phyloP scores from a whole-genome alignment of 1,139 yeast species.

The Protomyces inundatus region DNA sequence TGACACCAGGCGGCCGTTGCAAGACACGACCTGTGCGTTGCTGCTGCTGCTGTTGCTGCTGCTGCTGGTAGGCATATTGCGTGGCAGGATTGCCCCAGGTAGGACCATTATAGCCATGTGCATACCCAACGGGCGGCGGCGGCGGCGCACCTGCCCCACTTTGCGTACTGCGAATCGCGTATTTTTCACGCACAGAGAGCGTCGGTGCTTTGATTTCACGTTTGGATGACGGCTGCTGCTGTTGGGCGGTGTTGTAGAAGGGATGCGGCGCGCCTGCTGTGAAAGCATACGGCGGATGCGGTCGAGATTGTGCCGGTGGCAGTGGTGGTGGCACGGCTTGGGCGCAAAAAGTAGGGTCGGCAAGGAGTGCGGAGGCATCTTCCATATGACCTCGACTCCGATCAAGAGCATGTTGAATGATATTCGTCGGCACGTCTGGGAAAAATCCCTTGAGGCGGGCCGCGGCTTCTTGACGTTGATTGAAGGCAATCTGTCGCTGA shows the following conservation, averaged over 20 bases:
- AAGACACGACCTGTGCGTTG: background rate
- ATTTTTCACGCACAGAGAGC: constrained; percentile 20
- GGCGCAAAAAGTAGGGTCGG: background rate
- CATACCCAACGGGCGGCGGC: background rate
- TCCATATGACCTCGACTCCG: constrained; percentile 12
- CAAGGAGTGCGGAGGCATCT: constrained; percentile 15
- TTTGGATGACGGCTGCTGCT: background rate
- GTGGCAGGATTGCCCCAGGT: background rate
- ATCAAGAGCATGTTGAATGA: constrained; percentile 10
- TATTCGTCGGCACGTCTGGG: constrained; percentile 11
- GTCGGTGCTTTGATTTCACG: constrained; percentile 20
- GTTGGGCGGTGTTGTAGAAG: background rate
- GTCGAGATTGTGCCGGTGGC: background rate
- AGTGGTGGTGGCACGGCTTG: background rate
- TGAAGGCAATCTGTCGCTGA: background rate
- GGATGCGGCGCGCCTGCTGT: background rate
- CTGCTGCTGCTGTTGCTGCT: constrained; percentile 1
- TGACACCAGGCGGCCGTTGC: background rate
- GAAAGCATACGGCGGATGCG: background rate
- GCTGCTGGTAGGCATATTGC: background rate
- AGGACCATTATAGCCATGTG: background rate
- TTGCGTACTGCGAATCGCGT: constrained; percentile 19
- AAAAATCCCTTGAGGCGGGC: constrained; percentile 9
- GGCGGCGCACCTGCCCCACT: constrained; percentile 5
- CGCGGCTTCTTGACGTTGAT: background rate